Conservation (phyloP, 768 basidiomycete species). For the Pilatotrama ljubarskyi region DNA sequence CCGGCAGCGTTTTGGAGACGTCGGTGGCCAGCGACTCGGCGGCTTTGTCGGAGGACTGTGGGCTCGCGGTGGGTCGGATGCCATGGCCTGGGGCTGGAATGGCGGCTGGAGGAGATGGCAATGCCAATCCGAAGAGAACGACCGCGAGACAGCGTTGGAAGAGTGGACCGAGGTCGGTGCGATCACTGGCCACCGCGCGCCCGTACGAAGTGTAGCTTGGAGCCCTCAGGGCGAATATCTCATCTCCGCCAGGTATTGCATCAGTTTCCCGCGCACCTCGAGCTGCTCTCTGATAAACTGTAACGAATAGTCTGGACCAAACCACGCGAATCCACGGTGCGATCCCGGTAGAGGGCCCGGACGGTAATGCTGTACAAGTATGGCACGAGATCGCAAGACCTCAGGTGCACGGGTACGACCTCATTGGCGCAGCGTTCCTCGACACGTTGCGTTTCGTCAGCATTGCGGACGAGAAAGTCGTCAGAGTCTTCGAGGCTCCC, state of each 20-base stretch:
- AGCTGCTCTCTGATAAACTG: neutral
- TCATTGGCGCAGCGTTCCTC: conserved; percentile 78
- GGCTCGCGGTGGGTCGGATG: conserved; percentile 61
- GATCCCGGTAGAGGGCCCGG: conserved; percentile 30
- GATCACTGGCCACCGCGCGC: conserved; percentile 80
- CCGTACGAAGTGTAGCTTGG: conserved; percentile 84
- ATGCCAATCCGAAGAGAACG: conserved; percentile 29
- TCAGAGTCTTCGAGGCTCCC: conserved; percentile 91
- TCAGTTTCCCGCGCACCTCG: neutral
- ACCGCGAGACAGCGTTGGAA: conserved; percentile 31
- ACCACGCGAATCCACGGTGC: conserved; percentile 87
- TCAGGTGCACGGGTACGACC: conserved; percentile 96
- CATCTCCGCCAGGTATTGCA: conserved; percentile 71
- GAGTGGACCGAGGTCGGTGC: conserved; percentile 80
- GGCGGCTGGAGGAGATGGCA: conserved; percentile 93
- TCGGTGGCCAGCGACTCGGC: conserved; percentile 87
- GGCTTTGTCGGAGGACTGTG: conserved; percentile 93
- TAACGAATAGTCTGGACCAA: conserved; percentile 72
- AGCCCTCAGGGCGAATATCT: conserved; percentile 84
- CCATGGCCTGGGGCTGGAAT: conserved; percentile 89
- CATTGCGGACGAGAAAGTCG: conserved; percentile 95
- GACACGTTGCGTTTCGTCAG: conserved; percentile 79
- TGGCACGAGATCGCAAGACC: conserved; percentile 94
- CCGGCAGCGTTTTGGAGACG: conserved; percentile 87
- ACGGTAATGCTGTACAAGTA: conserved; percentile 25